phyloP scores from a whole-genome alignment of 257 asterid genomes.

The Lycium barbarum region DNA sequence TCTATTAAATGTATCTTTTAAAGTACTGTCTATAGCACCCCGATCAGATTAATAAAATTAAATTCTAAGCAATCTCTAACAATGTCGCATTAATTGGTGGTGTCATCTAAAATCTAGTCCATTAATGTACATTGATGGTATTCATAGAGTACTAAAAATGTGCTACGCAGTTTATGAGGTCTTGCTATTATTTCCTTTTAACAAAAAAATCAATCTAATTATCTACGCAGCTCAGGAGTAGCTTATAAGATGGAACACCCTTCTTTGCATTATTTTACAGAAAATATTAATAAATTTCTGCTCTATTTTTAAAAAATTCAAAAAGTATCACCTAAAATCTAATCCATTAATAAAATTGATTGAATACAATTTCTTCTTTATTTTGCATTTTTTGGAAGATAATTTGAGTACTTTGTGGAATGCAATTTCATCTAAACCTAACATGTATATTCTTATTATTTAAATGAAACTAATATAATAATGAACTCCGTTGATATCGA shows the following conservation, averaged over 20 bases:
- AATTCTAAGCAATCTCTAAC: neutral
- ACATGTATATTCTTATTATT: neutral
- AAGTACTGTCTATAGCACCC: neutral
- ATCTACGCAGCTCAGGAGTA: too few species aligned
- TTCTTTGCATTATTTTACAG: neutral
- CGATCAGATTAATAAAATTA: neutral
- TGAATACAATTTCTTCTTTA: neutral
- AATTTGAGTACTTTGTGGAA: neutral
- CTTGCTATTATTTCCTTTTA: neutral
- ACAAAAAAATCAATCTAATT: neutral
- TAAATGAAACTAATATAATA: neutral
- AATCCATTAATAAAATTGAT: too few species aligned
- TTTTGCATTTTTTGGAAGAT: neutral
- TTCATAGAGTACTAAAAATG: too few species aligned
- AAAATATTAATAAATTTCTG: neutral
- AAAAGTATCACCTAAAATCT: neutral
- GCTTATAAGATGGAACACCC: neutral
- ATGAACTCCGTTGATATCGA: neutral
- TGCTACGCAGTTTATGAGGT: neutral
- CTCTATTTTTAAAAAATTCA: neutral
- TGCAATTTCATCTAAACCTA: neutral
- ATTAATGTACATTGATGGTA: neutral
- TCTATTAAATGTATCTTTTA: neutral
- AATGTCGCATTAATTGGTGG: neutral
- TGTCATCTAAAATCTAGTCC: neutral